Evolutionary conservation across 2,329 filamentous ascomycete genomes (phyloP).

Genomic region (Epichloe gansuensis): DNA sequence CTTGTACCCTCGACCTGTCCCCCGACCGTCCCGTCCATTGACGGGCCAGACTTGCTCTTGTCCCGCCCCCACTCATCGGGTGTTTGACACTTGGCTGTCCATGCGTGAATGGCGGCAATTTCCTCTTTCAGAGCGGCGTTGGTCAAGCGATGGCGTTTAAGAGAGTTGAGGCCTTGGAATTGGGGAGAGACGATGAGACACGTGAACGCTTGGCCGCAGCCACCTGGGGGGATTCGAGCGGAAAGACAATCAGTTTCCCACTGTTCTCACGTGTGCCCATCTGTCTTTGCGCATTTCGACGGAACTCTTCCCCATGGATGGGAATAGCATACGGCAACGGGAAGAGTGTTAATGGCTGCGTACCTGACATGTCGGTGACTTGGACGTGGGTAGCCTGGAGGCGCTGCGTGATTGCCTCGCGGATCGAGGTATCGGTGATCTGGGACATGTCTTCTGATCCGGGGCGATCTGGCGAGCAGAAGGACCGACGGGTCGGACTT

Average conservation of each 20-base stretch:
- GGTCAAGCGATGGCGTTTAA: slow-evolving; percentile 77
- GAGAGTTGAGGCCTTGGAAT: slow-evolving; percentile 59
- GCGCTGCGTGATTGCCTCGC: slow-evolving; percentile 52
- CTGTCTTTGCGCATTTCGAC: neutral
- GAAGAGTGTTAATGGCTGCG: slow-evolving; percentile 11
- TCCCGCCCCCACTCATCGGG: slow-evolving; percentile 77
- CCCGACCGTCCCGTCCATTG: slow-evolving; percentile 30
- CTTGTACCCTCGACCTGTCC: slow-evolving; percentile 27
- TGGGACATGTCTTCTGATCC: slow-evolving; percentile 2
- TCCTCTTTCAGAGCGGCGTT: slow-evolving; percentile 74
- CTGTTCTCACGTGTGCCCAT: neutral
- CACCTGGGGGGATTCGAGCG: slow-evolving; percentile 27
- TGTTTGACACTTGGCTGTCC: slow-evolving; percentile 89
- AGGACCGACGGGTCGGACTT: neutral
- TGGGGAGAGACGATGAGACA: slow-evolving; percentile 49
- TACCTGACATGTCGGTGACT: slow-evolving; percentile 88
- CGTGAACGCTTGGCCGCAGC: slow-evolving; percentile 49
- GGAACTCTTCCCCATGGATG: too few relatives aligned
- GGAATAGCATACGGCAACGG: neutral
- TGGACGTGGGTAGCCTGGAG: slow-evolving; percentile 69
- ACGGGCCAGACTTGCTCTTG: slow-evolving; percentile 25
- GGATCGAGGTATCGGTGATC: slow-evolving; percentile 63
- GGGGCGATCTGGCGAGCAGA: too few relatives aligned
- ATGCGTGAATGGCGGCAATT: slow-evolving; percentile 84
- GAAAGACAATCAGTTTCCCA: neutral